Conservation (phyloP, 192 early-diverging fungal species). For the Linnemannia exigua region DNA sequence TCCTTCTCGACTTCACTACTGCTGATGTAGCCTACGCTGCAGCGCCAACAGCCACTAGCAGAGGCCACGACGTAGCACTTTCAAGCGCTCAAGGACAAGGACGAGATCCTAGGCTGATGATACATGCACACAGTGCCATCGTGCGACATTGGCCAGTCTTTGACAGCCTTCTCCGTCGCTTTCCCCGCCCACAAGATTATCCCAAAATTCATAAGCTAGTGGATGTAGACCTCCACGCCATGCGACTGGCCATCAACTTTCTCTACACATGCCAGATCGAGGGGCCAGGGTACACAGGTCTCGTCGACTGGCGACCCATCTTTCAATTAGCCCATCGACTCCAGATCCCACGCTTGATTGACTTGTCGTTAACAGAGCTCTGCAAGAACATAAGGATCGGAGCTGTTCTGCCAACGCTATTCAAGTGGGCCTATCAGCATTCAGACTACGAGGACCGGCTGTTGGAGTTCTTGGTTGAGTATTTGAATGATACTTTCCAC, state of each 20-base stretch:
- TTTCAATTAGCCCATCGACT: conserved; percentile 20
- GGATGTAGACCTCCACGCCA: neutral
- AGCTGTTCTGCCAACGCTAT: neutral
- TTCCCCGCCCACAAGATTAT: neutral
- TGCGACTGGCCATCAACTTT: conserved; percentile 27
- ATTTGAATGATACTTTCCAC: neutral
- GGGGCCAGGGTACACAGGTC: conserved; percentile 14
- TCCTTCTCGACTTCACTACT: neutral
- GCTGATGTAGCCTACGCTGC: neutral
- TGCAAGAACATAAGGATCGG: neutral
- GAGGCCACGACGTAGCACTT: no score
- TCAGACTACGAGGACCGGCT: conserved; percentile 10
- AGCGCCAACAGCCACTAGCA: no score
- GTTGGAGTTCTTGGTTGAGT: neutral
- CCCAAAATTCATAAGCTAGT: neutral
- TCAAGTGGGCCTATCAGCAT: conserved; percentile 30
- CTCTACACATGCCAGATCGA: conserved; percentile 25
- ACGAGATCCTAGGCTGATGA: neutral
- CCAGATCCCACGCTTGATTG: neutral
- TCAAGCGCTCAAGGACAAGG: no score
- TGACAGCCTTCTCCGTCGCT: neutral
- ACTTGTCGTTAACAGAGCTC: neutral
- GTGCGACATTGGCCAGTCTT: conserved; percentile 18
- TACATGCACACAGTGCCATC: neutral
- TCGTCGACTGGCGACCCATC: conserved; percentile 16